These are phyloP conservation scores for Russula olivacea DNA, from an alignment of 768 basidiomycete genomes.

Conservation along the genomic window DNA sequence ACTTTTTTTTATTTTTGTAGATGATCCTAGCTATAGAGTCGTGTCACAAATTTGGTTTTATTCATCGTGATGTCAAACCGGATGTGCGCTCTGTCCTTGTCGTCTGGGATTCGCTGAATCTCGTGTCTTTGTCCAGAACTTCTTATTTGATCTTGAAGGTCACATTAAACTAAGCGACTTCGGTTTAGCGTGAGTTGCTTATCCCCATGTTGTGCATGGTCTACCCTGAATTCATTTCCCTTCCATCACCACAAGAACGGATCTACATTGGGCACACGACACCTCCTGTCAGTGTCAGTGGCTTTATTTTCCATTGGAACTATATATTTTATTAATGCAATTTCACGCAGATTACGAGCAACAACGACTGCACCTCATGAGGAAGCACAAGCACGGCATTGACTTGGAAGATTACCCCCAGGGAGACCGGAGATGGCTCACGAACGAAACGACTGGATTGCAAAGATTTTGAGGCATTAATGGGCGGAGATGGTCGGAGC, in stretches of 20 bases:
- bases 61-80: slow-evolving; percentile 97
- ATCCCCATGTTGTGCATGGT: background rate
- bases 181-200: slow-evolving; percentile 76
- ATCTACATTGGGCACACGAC: slow-evolving; percentile 96
- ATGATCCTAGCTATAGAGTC: slow-evolving; percentile 93
- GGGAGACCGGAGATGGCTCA: slow-evolving; percentile 44
- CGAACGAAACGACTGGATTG: slow-evolving; percentile 75
- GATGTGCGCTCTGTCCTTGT: slow-evolving; percentile 49
- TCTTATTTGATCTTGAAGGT: slow-evolving; percentile 88
- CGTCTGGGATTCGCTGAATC: slow-evolving; percentile 3
- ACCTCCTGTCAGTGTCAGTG: slow-evolving; percentile 76
- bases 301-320: slow-evolving; percentile 6
- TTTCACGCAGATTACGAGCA: slow-evolving; percentile 66
- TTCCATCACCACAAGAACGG: slow-evolving; percentile 47
- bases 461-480: slow-evolving; percentile 55
- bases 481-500: slow-evolving; percentile 75
- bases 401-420: slow-evolving; percentile 80
- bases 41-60: slow-evolving; percentile 92
- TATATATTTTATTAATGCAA: slow-evolving; percentile 11
- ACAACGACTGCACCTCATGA: slow-evolving; percentile 79
- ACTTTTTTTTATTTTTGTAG: slow-evolving; percentile 39
- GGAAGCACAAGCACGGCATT: slow-evolving; percentile 92
- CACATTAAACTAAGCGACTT: slow-evolving; percentile 96
- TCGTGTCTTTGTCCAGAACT: slow-evolving; percentile 55
- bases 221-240: slow-evolving; percentile 4